Conservation (phyloP, 2,329 filamentous ascomycete species). For the Emmonsiellopsis sp. region DNA sequence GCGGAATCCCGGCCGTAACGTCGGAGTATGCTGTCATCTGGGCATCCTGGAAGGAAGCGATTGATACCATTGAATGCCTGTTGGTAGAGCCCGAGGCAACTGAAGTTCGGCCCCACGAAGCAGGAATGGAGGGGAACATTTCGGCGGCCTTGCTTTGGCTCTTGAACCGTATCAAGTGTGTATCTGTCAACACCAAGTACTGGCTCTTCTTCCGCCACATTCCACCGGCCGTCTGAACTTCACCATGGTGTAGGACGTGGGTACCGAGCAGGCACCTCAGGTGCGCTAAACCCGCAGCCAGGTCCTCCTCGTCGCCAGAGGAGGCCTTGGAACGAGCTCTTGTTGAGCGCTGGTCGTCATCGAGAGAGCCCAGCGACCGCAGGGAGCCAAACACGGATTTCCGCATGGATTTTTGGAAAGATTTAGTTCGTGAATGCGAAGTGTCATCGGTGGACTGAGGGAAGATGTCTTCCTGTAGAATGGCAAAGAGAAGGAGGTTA, state of each 20-base stretch:
- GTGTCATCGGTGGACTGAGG: not conserved
- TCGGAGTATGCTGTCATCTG: slow-evolving; percentile 50
- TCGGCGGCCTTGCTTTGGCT: slow-evolving; percentile 58
- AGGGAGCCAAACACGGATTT: slow-evolving; percentile 53
- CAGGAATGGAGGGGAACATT: slow-evolving; percentile 47
- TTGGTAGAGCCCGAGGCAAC: slow-evolving; percentile 25
- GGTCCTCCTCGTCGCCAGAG: slow-evolving; percentile 40
- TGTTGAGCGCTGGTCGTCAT: slow-evolving; percentile 38
- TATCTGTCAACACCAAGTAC: slow-evolving; percentile 62
- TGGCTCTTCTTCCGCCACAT: slow-evolving; percentile 68
- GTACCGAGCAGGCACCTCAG: slow-evolving; percentile 31
- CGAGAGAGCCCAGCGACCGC: slow-evolving; percentile 42
- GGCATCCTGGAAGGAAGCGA: slow-evolving; percentile 53
- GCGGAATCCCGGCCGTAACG: slow-evolving; percentile 45
- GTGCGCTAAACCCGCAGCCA: slow-evolving; percentile 11
- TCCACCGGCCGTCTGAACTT: slow-evolving; percentile 59
- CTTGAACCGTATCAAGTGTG: slow-evolving; percentile 60
- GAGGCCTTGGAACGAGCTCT: slow-evolving; percentile 44
- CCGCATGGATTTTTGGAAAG: slow-evolving; percentile 36
- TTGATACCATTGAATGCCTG: slow-evolving; percentile 51
- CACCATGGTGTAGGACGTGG: slow-evolving; percentile 56
- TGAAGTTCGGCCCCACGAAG: slow-evolving; percentile 32
- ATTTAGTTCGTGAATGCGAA: slow-evolving; percentile 26
- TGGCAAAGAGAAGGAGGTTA: not conserved
- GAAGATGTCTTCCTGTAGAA: not conserved